phyloP scores from a whole-genome alignment of 2,329 filamentous ascomycete genomes.

The Neonectria coccinea region DNA sequence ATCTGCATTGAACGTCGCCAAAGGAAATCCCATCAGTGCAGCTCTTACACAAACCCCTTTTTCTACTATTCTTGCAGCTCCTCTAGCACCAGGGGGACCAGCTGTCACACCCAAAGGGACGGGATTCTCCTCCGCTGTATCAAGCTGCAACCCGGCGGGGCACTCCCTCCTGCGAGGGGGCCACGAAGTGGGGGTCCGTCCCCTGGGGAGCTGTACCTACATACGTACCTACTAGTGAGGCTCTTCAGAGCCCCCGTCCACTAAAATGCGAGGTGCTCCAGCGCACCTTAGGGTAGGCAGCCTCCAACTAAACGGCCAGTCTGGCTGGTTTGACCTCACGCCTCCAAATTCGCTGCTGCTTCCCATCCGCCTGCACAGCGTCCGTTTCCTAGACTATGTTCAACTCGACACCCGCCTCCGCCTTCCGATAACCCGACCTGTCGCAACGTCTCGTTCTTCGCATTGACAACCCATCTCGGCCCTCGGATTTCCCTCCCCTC shows the following conservation, averaged over 20 bases:
- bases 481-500: neutral
- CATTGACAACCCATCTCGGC: neutral
- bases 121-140: too few species aligned
- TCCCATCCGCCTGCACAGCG: neutral
- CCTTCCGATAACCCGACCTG: neutral
- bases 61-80: neutral
- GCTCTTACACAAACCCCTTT: neutral
- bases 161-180: constrained; percentile 6
- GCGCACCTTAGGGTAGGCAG: neutral
- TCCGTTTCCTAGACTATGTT: neutral
- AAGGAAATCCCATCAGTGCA: neutral
- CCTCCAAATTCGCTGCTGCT: neutral
- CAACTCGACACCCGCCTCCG: neutral
- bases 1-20: neutral
- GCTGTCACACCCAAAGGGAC: neutral
- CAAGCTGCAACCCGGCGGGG: constrained; percentile 30
- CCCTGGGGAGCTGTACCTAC: neutral
- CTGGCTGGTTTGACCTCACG: neutral
- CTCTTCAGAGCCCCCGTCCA: constrained; percentile 35
- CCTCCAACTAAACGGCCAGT: neutral
- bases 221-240: constrained; percentile 18
- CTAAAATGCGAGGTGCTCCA: constrained; percentile 23
- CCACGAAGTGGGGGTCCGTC: constrained; percentile 15
- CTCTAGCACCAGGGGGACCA: too few species aligned
- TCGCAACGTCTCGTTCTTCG: neutral